Base-by-base conservation (phyloP, 108 stramenopile genomes). In the Chaetoceros tenuissimus region DNA sequence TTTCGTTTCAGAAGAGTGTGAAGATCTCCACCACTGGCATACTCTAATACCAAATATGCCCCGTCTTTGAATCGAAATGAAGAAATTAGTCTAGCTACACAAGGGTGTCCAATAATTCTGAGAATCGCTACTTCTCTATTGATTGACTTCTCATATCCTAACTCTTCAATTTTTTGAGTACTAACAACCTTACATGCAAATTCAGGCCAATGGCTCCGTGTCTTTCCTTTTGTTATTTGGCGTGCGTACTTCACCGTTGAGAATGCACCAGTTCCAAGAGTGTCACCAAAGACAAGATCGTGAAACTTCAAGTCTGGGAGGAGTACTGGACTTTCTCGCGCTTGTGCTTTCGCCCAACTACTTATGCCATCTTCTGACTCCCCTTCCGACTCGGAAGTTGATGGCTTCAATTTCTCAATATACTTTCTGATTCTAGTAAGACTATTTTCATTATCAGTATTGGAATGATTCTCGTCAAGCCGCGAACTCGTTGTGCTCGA, bases 251-350 rank as follows among this genome's bases (percentile, higher is more conserved):
- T 72, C 17, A 90, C 89, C 18, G 77, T 75, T 20, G 89, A 81
- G 57, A 98, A 98, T 0, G 96, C 79, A 13, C 98, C 97, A 0
- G 64, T 53, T 17, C 98, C 98, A 3, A 98, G 71, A 44, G 87
- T 84, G 23, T 94, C 86, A 3, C 96, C 98, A 68, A 99, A 97
- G 10, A 99, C 96, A 44, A 99, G 74, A 57, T 97, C 94, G 61
- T 97, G 96, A 55, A 99, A 99, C 48, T 93, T 95, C 25, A 99
- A 64, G 40, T 81, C 69, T 0, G 94, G 89, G 23, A 96, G 71
- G 16, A 96, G 55, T 2, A 91, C 84, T 31, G 91, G 91, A 2
- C 73, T 74, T 64, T 86, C 85, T 30, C 74, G 72, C 77, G 87
- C 80, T 73, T 85, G 83, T 3, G 68, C 79, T 55, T 77, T 73